Conservation (phyloP, 345 rosid species). For the Carallia pectinifolia region DNA sequence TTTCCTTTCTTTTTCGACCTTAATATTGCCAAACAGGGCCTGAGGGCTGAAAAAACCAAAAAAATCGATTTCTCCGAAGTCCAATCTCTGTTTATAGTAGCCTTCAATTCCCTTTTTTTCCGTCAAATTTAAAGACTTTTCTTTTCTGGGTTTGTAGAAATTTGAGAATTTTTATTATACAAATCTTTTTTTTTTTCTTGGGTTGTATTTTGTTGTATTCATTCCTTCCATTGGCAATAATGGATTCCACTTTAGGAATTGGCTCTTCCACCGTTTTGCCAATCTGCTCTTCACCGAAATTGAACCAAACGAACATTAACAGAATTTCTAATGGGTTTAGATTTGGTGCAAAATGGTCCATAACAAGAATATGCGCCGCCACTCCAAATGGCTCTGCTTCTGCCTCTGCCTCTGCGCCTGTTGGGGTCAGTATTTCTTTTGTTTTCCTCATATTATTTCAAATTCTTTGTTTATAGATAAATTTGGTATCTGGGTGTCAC, state of each 20-base stretch:
- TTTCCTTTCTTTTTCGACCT: no score
- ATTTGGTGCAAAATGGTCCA: slow-evolving; percentile 12
- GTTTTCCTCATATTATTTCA: not conserved
- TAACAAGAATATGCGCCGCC: slow-evolving; percentile 18
- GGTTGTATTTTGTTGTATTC: not conserved
- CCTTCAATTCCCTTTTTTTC: not conserved
- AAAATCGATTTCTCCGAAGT: slow-evolving; percentile 36
- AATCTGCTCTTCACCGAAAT: slow-evolving; percentile 26
- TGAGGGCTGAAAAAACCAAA: no score
- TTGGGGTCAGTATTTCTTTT: slow-evolving; percentile 34
- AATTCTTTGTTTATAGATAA: not conserved
- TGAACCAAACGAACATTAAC: not conserved
- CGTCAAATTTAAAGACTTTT: not conserved
- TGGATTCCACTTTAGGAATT: slow-evolving; percentile 38
- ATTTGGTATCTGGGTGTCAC: not conserved
- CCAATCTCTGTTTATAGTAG: not conserved
- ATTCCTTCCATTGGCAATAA: not conserved
- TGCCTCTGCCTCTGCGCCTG: slow-evolving; percentile 34
- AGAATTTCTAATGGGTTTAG: slow-evolving; percentile 20
- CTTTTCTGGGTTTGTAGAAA: not conserved
- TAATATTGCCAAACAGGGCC: no score
- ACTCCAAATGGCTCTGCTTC: slow-evolving; percentile 46
- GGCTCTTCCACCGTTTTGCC: slow-evolving; percentile 30
- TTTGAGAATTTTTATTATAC: no score
- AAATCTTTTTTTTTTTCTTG: not conserved